Base-by-base conservation (phyloP, 2,329 filamentous ascomycete genomes). In the Rutstroemia sp. region DNA sequence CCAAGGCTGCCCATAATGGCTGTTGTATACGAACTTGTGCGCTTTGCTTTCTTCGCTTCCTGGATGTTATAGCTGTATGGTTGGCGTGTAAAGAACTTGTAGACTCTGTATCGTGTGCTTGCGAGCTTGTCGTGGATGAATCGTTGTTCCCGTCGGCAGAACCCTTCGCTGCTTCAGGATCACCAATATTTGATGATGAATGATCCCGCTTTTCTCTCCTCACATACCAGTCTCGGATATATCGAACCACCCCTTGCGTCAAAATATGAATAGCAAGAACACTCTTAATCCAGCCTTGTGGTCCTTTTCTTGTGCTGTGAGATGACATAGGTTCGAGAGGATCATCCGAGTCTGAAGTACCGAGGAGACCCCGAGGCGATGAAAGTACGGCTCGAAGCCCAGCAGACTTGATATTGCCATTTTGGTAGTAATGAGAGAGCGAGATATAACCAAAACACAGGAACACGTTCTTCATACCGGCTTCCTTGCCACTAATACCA, bases 1-100 rank as follows among this genome's bases (percentile, higher is more conserved):
- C 92, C 65, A 96, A 81, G 48, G 92, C 92, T 61, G 92, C 90
- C 92, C 92, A 96, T 62, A 96, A 82, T 49, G 92, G 92, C 73
- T 96, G 92, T 68, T 90, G 86, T 70, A 90, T 89, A 71, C 92
- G 81, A 63, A 95, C 90, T 72, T 94, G 89, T 57, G 90, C 91
- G 68, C 89, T 92, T 73, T 95, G 90, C 74, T 94, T 92, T 73
- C 88, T 84, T 74, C 89, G 87, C 75, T 90, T 94, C 73, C 94
- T 95, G 61, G 80, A 82, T 62, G 73, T 75, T 68, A 83, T 75
- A 74, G 81, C 69, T 72, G 51, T 51, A 45, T 59, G 61, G 23
- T 52, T 62, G 12, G 59, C 51, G 14, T 61, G 59, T 36, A 65
- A 53, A 45, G 61, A 54, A n/a, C 52, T 62, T 9, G 63, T 61